These are phyloP conservation scores for Coniferiporia weirii DNA, from an alignment of 1,284 basidiomycete species.

Conservation along the genomic window DNA sequence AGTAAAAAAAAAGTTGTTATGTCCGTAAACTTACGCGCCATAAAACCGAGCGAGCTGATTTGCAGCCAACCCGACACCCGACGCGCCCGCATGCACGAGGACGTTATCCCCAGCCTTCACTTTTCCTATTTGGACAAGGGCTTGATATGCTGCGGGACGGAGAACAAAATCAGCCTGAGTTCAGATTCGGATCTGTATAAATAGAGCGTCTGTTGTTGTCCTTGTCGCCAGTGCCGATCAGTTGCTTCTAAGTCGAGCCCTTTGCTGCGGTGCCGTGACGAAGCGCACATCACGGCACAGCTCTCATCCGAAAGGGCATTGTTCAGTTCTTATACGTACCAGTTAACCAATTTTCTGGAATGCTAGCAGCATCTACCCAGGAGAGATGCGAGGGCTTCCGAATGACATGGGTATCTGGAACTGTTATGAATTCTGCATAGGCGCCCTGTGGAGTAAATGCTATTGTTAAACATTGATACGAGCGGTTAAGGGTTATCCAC, in stretches of 20 bases:
- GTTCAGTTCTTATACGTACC: slow-evolving; percentile 38
- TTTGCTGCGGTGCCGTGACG: too few species aligned
- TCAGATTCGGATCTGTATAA: not conserved
- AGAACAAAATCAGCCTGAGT: not conserved
- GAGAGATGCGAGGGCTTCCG: slow-evolving; percentile 72
- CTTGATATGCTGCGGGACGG: slow-evolving; percentile 66
- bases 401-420: slow-evolving; percentile 65
- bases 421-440: slow-evolving; percentile 85
- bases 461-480: not conserved
- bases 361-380: slow-evolving; percentile 80
- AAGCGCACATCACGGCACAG: not conserved
- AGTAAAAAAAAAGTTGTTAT: not conserved
- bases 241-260: not conserved
- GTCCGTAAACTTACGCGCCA: slow-evolving; percentile 55
- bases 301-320: not conserved
- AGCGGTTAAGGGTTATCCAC: slow-evolving; percentile 21
- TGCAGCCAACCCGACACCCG: slow-evolving; percentile 87
- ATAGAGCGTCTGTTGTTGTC: not conserved
- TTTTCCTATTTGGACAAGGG: slow-evolving; percentile 66
- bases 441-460: slow-evolving; percentile 56
- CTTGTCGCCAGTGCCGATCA: not conserved
- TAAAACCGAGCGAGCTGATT: slow-evolving; percentile 81
- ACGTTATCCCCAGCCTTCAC: slow-evolving; percentile 71
- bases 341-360: slow-evolving; percentile 85
- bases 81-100: slow-evolving; percentile 86